Base-by-base conservation (phyloP, 2,329 filamentous ascomycete species). In the Sarocladiaceae sp. region DNA sequence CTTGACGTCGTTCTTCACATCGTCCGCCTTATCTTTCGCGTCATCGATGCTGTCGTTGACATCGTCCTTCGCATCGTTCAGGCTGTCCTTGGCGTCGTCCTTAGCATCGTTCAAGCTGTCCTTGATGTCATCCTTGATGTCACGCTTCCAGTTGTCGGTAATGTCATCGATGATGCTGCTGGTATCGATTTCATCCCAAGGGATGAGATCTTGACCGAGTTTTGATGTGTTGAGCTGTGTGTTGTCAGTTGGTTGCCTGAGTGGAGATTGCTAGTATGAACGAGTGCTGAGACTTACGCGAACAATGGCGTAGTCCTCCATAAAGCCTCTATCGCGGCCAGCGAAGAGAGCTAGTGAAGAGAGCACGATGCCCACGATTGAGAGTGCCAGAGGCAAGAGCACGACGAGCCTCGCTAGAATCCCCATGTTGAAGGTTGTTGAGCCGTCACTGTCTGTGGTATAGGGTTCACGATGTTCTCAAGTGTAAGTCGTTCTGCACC, bases 241-340 rank as follows among this genome's bases (percentile, higher is more conserved):
- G 44, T 51, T 19, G 50, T 32, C 20, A n/a, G 13, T 34, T 20
- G 15, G 42, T 41, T 27, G 15, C 10, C 13, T 3, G 24, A 33
- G 3, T 3, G 27, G 33, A 19, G 19, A 19, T 27, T 7, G 33
- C 11, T 10, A 20, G 21, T 35, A 5, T 4, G 9, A 20, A 23
- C 15, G 20, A 6, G 4, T 7, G 43, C 18, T 9, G 23, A 15
- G 9, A 51, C 63, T 46, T 51, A 68, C 65, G 48, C 66, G 57
- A 31, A 64, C 54, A 34, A 69, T 52, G 43, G 61, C 65, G 51
- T 67, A 68, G 31, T 68, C 64, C 46, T 69, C 67, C 61, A 69
- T 63, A 45, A 69, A 67, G 1, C 66, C 66, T 45, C 62, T 50
- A 33, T 67, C 55, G 33, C 61, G 60, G 12, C 67, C 67, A 24